Base-by-base conservation (phyloP, 805 yeast species). In the Candida patagonica region DNA sequence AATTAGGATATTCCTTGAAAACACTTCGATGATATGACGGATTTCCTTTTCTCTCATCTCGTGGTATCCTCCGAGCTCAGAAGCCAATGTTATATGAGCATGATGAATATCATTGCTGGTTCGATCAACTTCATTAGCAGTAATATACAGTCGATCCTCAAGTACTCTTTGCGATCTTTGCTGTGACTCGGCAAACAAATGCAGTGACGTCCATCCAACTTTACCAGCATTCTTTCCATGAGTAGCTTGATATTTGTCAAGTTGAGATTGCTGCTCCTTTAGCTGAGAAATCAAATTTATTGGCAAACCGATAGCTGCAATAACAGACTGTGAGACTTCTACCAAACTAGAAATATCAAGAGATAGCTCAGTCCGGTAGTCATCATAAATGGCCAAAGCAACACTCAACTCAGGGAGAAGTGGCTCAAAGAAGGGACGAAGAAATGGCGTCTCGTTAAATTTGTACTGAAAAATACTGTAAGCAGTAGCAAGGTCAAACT, bases 1-100 rank as follows among this genome's bases (percentile, higher is more conserved):
- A 31, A 44, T 47, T 25, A 55, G 42, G 42, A 47, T 50, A 21
- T 23, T 24, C 9, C 15, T 30, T 3, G 56, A 40, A 32, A 43
- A 46, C 22, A 40, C 38, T 26, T 40, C 33, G 13, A 64, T 49
- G 19, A 49, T 41, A 15, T 44, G 40, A 19, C 49, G 35, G 24
- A 62, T 30, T 39, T 57, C 64, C 3, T 45, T 44, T 22, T 59
- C 67, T 29, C 62, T 66, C 22, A 48, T 42, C 17, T 45, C 44
- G 41, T 59, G 57, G 44, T 62, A 64, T 10, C 58, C 58, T 7
- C 64, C 65, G 8, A 65, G 53, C 44, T 65, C 69, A 6, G 54
- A 47, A 1, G 69, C 69, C 5, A 64, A 45, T 2, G 55, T 40
- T 17, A 52, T 52, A 38, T 65, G 68, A 2, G 60, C 48, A n/a